Evolutionary conservation across 495 filamentous ascomycete genomes (phyloP).

Genomic region (Apiosordaria backusii): DNA sequence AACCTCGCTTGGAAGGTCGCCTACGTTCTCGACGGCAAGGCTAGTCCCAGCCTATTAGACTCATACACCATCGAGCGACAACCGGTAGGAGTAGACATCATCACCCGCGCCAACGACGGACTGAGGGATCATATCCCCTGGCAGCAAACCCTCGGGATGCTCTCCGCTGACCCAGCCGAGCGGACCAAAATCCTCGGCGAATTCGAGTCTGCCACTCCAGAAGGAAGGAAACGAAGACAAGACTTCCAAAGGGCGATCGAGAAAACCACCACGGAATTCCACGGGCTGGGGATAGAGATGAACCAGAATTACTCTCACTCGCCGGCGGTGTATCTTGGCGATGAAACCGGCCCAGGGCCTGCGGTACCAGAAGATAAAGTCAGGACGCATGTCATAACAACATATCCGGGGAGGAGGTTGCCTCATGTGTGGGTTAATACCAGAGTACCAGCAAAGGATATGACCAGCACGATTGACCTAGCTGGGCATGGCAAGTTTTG

Average conservation of each 20-base stretch:
- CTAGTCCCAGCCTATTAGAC: slow-evolving; percentile 27
- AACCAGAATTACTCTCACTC: slow-evolving; percentile 37
- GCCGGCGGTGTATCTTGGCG: slow-evolving; percentile 26
- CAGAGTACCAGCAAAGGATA: slow-evolving; percentile 22
- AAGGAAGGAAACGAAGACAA: slow-evolving; percentile 19
- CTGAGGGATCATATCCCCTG: slow-evolving; percentile 35
- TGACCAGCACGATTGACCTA: slow-evolving; percentile 39
- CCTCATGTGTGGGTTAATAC: slow-evolving; percentile 44
- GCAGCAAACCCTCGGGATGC: slow-evolving; percentile 35
- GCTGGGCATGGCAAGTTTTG: slow-evolving; percentile 36
- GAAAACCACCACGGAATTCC: slow-evolving; percentile 33
- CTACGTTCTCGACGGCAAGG: slow-evolving; percentile 37
- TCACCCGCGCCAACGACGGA: slow-evolving; percentile 40
- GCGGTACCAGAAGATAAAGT: slow-evolving; percentile 22
- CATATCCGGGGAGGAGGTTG: slow-evolving; percentile 35
- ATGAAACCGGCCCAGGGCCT: slow-evolving; percentile 19
- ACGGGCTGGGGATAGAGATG: slow-evolving; percentile 42
- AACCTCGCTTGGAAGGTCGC: slow-evolving; percentile 51
- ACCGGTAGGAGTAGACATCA: slow-evolving; percentile 39
- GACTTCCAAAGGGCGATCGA: slow-evolving; percentile 31
- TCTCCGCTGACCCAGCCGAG: slow-evolving; percentile 26
- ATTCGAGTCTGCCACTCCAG: slow-evolving; percentile 26
- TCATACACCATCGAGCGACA: slow-evolving; percentile 40
- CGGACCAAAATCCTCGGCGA: slow-evolving; percentile 25
- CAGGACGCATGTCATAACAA: slow-evolving; percentile 26